Base-by-base conservation (phyloP, 2,329 filamentous ascomycete genomes). In the Colletotrichum tanaceti region DNA sequence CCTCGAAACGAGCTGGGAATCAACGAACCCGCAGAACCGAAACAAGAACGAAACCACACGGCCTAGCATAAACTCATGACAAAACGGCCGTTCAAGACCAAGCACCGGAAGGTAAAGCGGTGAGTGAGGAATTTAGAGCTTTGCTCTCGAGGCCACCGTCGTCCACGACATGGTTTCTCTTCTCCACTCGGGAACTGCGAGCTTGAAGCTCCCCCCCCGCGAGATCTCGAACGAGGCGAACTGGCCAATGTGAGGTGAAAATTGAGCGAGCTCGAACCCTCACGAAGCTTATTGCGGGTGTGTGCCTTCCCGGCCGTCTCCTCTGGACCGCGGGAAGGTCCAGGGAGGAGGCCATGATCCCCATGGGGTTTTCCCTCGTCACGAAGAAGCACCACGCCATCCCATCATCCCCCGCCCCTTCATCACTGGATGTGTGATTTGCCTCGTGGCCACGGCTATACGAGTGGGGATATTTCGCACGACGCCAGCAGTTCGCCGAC, bases 201-300 rank as follows among this genome's bases (percentile, higher is more conserved):
- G 58, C 58, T 60, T 28, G 59, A 47, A 62, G 59, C 59, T 44
- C 18, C 16, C 24, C 32, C 32, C 9, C 32, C 32, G 32, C 35
- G 22, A 54, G 13, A 46, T 44, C 61, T 68, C 41, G 35, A 57
- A 22, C 59, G 44, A 63, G 38, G 16, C 24, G 62, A 69, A 69
- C 61, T 69, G 66, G 66, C 66, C 66, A 69, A 69, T 69, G 62
- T 46, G 62, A 66, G 50, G 24, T 66, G 55, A 69, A 63, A 61
- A 60, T 58, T 69, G 66, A 38, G 39, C 13, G 46, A 60, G 58
- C 58, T 60, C 46, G 39, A 60, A 54, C 52, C 35, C 46, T 52
- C 47, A 46, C 32, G 32, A 35, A 50, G 46, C 58, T 62, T 22
- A 44, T 44, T 62, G 44, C 58, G 39, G 65, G 62, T 35, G 60